phyloP scores from a whole-genome alignment of 352 stramenopile genomes.

The Globisporangium carolinianum region DNA sequence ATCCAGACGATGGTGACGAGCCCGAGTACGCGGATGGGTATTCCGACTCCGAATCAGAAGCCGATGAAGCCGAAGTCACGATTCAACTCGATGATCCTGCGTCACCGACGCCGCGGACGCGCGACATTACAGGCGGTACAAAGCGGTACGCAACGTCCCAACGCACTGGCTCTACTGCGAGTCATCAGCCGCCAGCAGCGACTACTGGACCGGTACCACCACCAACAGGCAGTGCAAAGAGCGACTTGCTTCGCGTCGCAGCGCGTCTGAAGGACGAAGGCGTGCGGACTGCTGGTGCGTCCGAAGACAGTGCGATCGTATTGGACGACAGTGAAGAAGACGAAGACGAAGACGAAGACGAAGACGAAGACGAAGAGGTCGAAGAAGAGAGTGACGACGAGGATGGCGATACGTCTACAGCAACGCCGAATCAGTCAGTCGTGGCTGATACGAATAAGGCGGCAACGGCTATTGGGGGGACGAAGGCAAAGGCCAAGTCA shows the following conservation, averaged over 20 bases:
- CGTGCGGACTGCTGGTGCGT: conserved; percentile 13
- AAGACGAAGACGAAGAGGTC: conserved; percentile 16
- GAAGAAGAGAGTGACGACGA: conserved; percentile 24
- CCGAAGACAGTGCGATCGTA: conserved; percentile 38
- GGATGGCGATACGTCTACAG: conserved; percentile 6
- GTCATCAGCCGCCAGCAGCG: too few species aligned
- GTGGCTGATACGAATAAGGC: not conserved
- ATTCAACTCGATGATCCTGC: conserved; percentile 14
- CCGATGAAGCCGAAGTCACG: conserved; percentile 28
- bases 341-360: conserved; percentile 13
- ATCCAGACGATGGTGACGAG: conserved; percentile 3
- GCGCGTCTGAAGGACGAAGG: conserved; percentile 28
- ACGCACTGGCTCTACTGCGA: not conserved
- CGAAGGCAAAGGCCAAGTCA: conserved; percentile 6
- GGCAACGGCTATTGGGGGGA: not conserved
- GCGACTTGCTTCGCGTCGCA: conserved; percentile 19
- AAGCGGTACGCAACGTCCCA: conserved; percentile 7
- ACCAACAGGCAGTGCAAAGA: conserved; percentile 10
- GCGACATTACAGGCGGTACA: conserved; percentile 15
- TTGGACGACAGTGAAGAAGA: conserved; percentile 46
- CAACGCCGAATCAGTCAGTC: not conserved
- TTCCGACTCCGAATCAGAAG: conserved; percentile 28
- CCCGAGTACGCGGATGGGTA: conserved; percentile 27
- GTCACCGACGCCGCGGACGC: conserved; percentile 8
- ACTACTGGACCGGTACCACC: not conserved